Base-by-base conservation (phyloP, 2,329 filamentous ascomycete genomes). In the Uncinocarpus reesii region DNA sequence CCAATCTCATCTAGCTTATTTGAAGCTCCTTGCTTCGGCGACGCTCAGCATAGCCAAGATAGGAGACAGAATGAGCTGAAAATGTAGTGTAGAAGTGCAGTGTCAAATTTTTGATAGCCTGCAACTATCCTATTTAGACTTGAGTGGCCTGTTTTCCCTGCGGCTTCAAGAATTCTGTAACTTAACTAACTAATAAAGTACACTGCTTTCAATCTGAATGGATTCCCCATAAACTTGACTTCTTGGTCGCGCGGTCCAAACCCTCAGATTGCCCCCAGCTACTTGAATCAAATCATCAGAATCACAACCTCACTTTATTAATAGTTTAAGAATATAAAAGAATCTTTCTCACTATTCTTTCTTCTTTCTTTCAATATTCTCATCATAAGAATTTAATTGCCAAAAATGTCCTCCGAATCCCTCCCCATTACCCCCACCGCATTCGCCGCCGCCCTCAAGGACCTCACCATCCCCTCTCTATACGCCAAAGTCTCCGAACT, bases 401-500 rank as follows among this genome's bases (percentile, higher is more conserved):
- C 29, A 4, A 46, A 21, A 29, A 79, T 78, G 76, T 75, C 76
- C 32, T 57, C 68, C 34, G 63, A 69, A 58, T 56, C 71, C 8
- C 57, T 57, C 13, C 74, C 75, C 24, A 78, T 79, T 52, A 63
- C 69, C 18, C 61, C 69, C n/a, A 57, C 62, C 26, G 70, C 68
- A 50, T 79, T 79, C 59, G 69, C 72, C 46, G 63, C 69, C 53
- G 79, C 79, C 16, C 72, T 83, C 55, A 65, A 71, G 57, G 71
- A 74, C 49, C 74, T 83, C 6, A 73, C 78, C 7, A 64, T 80
- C 54, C 71, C 75, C 51, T 70, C 74, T 16, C 66, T 83, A 23
- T 77, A 80, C 65, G 67, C 71, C 59, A 82, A 81, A 69, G 74
- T 74, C 49, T 70, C 73, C 49, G 79, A 83, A 57, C 68, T 83